These are phyloP conservation scores for Sphagnum magellanicum DNA, from an alignment of 228 moss, liverwort and hornwort genomes.

Conservation along the genomic window DNA sequence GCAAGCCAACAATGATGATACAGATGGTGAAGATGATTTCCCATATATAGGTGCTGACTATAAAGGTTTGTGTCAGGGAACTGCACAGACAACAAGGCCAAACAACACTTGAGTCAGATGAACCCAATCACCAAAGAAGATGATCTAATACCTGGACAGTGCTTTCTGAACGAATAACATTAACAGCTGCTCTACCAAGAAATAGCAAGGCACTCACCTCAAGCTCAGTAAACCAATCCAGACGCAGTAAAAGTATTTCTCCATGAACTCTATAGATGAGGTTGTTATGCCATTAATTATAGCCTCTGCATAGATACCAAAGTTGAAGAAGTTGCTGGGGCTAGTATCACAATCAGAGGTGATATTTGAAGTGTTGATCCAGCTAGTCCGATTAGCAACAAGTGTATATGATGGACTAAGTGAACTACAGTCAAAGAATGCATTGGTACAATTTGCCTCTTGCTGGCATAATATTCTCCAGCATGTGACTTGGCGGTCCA, in stretches of 20 bases:
- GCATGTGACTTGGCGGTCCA: conserved; percentile 49
- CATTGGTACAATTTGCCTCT: neutral
- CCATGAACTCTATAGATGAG: conserved; percentile 11
- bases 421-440: conserved; percentile 1
- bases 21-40: conserved; percentile 50
- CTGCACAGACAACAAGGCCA: conserved; percentile 13
- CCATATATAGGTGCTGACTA: conserved; percentile 43
- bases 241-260: conserved; percentile 59
- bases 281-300: conserved; percentile 27
- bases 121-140: no score
- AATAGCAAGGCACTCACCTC: conserved; percentile 11
- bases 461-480: conserved; percentile 15
- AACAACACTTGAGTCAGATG: neutral
- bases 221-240: conserved; percentile 64
- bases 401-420: neutral
- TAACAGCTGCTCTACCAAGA: no score
- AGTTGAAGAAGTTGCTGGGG: conserved; percentile 8
- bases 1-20: conserved; percentile 54
- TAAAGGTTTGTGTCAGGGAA: conserved; percentile 50
- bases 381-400: conserved; percentile 3
- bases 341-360: conserved; percentile 5
- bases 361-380: conserved; percentile 8
- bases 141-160: no score
- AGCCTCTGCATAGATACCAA: conserved; percentile 36
- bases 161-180: no score